Evolutionary conservation across 2,329 filamentous ascomycete species (phyloP).

Genomic region (Xylaria hypoxylon): DNA sequence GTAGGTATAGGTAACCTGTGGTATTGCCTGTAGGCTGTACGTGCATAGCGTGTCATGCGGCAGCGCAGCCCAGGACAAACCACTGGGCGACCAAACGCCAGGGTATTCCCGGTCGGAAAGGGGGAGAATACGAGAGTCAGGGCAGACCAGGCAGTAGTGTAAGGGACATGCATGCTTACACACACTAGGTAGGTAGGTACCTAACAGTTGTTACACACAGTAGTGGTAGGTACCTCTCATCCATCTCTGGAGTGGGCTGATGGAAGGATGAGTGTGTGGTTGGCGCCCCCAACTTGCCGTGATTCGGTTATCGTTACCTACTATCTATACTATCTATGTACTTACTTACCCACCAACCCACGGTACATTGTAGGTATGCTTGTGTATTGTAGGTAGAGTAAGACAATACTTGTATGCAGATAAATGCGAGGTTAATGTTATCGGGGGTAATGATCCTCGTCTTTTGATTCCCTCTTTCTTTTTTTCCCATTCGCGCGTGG

Average conservation of each 20-base stretch:
- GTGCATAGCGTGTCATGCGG: conserved; percentile 24
- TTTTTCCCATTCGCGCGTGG: conserved; percentile 1
- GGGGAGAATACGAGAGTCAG: conserved; percentile 32
- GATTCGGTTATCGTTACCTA: neutral
- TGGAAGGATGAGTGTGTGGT: neutral
- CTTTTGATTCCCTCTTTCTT: conserved; percentile 2
- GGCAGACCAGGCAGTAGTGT: too few relatives aligned
- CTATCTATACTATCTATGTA: too few relatives aligned
- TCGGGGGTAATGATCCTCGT: neutral
- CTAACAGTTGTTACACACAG: neutral
- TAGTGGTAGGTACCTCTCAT: neutral
- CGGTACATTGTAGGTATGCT: too few relatives aligned
- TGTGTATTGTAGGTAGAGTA: too few relatives aligned
- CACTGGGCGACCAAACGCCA: conserved; percentile 10
- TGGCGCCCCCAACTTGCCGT: conserved; percentile 6
- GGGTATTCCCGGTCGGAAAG: neutral
- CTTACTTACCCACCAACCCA: neutral
- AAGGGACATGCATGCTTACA: conserved; percentile 19
- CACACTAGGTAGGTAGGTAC: too few relatives aligned
- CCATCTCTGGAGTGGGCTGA: conserved; percentile 5
- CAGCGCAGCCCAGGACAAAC: conserved; percentile 15
- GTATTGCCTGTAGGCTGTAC: neutral
- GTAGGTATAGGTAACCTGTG: too few relatives aligned
- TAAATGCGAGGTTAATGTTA: conserved; percentile 1
- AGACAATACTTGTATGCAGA: neutral